phyloP scores from a whole-genome alignment of 2,329 filamentous ascomycete species.

The Colletotrichum orbiculare region DNA sequence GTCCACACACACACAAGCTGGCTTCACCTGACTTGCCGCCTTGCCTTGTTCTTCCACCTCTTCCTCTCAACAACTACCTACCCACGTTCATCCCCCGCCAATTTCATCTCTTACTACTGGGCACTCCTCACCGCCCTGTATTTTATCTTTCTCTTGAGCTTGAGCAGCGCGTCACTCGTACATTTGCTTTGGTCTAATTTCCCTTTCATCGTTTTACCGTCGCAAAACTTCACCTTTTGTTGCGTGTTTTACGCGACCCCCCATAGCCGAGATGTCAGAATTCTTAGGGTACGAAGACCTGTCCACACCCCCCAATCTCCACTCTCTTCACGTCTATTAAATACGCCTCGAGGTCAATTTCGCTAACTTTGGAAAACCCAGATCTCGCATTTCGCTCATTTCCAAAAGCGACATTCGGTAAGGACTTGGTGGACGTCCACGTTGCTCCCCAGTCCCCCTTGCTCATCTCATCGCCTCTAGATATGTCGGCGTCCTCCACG shows the following conservation, averaged over 20 bases:
- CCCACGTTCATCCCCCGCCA: slow-evolving; percentile 12
- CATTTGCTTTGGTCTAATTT: slow-evolving; percentile 30
- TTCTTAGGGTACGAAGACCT: slow-evolving; percentile 65
- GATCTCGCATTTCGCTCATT: slow-evolving; percentile 94
- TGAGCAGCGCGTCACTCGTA: slow-evolving; percentile 32
- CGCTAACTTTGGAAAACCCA: slow-evolving; percentile 48
- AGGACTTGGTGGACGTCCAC: slow-evolving; percentile 47
- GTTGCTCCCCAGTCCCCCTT: slow-evolving; percentile 28
- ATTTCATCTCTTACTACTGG: slow-evolving; percentile 22
- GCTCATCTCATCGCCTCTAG: slow-evolving; percentile 56
- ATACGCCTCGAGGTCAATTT: slow-evolving; percentile 24
- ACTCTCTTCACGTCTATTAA: slow-evolving; percentile 44
- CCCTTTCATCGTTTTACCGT: slow-evolving; percentile 21
- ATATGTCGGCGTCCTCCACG: slow-evolving; percentile 94
- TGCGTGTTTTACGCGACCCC: slow-evolving; percentile 56
- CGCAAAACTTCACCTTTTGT: slow-evolving; percentile 42
- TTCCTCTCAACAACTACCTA: slow-evolving; percentile 16
- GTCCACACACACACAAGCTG: slow-evolving; percentile 12
- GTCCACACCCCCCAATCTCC: slow-evolving; percentile 38
- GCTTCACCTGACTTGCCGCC: slow-evolving; percentile 5
- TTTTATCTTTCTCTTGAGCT: slow-evolving; percentile 21
- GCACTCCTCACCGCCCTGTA: slow-evolving; percentile 17
- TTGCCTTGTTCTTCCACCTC: slow-evolving; percentile 11
- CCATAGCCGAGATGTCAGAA: slow-evolving; percentile 63
- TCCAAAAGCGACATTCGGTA: slow-evolving; percentile 98